Evolutionary conservation across 345 rosid species (phyloP).

Genomic region (Eucalyptus curtisii): DNA sequence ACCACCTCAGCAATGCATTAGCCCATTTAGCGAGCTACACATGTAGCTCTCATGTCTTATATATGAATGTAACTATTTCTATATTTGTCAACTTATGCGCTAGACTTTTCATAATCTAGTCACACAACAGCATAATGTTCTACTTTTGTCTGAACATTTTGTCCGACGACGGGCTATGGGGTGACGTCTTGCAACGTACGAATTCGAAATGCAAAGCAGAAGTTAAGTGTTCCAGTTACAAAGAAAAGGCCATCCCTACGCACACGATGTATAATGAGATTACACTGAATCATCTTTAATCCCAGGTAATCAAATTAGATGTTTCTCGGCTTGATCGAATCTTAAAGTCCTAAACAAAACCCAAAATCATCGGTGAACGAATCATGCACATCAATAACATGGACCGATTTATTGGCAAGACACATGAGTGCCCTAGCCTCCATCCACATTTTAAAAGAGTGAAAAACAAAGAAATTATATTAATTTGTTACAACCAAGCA

Average conservation of each 20-base stretch:
- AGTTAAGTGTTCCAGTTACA: neutral
- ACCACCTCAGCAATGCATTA: no score
- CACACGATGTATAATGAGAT: neutral
- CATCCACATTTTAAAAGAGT: neutral
- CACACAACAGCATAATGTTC: neutral
- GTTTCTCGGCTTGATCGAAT: neutral
- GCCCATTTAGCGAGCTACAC: no score
- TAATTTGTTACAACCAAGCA: neutral
- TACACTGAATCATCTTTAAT: neutral
- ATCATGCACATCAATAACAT: neutral
- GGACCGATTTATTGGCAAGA: neutral
- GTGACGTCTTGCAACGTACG: neutral
- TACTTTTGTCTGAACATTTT: neutral
- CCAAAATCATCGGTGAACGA: neutral
- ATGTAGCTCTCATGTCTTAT: accelerated
- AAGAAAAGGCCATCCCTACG: neutral
- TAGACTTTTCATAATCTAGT: accelerated
- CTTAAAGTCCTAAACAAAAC: neutral
- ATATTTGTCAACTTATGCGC: neutral
- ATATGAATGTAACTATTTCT: neutral
- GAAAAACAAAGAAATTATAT: neutral
- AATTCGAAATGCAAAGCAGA: neutral
- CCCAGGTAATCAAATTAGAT: neutral
- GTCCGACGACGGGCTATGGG: neutral
- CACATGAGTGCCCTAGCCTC: neutral